These are phyloP conservation scores for Alternaria sp. DNA, from an alignment of 2,329 filamentous ascomycete genomes.

Conservation along the genomic window DNA sequence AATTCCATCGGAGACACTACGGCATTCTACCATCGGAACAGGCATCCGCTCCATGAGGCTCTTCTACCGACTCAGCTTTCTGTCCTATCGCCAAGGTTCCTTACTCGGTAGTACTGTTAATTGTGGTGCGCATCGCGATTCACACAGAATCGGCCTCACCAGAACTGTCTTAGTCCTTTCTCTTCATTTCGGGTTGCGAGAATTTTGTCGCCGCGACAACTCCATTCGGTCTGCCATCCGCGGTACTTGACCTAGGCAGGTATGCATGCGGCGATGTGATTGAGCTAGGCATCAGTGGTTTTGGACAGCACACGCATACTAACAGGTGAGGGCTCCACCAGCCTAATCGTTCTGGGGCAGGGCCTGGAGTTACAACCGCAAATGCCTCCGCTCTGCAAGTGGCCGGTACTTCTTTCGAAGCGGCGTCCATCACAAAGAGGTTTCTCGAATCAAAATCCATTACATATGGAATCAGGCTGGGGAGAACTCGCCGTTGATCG, in stretches of 20 bases:
- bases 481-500: not conserved
- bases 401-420: too few relatives aligned
- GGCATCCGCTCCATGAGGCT: not conserved
- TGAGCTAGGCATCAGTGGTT: not conserved
- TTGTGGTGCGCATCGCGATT: not conserved
- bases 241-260: not conserved
- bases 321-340: not conserved
- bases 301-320: too few relatives aligned
- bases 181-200: not conserved
- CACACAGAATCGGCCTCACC: not conserved
- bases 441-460: too few relatives aligned
- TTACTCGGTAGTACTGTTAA: constrained; percentile 2
- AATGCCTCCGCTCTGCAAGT: too few relatives aligned
- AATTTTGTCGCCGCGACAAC: not conserved
- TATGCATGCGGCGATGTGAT: not conserved
- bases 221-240: not conserved
- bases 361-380: not conserved
- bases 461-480: not conserved
- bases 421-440: too few relatives aligned
- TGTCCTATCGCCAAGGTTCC: not conserved
- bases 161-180: not conserved
- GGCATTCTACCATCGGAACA: not conserved
- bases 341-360: too few relatives aligned
- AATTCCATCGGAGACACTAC: not conserved
- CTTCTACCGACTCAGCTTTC: constrained; percentile 1